Evolutionary conservation across 202 grass and related monocot species (phyloP).

Genomic region (Thinopyrum obtusiflorum): DNA sequence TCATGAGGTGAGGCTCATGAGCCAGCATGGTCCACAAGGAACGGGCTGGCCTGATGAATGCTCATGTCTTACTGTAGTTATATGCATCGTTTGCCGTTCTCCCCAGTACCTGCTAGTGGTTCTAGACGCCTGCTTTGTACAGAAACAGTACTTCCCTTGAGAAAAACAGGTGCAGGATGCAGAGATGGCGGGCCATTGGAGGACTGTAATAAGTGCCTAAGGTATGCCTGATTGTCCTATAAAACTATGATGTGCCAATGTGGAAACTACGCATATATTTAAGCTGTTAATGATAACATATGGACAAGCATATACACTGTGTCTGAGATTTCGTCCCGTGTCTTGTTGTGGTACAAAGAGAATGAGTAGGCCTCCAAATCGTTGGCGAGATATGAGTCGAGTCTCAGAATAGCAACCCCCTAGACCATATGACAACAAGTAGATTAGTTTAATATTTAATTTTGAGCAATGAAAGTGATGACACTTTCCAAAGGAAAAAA

Average conservation of each 20-base stretch:
- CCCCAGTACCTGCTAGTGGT: constrained; percentile 22
- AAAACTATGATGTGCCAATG: neutral
- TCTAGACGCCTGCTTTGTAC: constrained; percentile 30
- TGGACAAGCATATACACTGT: neutral
- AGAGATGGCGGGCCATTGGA: constrained; percentile 23
- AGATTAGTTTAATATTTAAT: neutral
- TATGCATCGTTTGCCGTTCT: constrained; percentile 20
- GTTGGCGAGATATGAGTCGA: neutral
- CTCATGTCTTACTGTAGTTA: constrained; percentile 23
- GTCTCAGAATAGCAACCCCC: neutral
- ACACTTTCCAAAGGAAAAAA: neutral
- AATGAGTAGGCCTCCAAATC: neutral
- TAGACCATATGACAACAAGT: neutral
- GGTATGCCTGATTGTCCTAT: neutral
- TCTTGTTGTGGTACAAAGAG: neutral
- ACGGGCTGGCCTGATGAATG: constrained; percentile 33
- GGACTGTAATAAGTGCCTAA: constrained; percentile 18
- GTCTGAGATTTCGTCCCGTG: neutral
- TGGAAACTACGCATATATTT: constrained; percentile 13
- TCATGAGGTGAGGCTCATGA: constrained; percentile 35
- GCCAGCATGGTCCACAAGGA: constrained; percentile 41
- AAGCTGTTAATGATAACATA: constrained; percentile 25
- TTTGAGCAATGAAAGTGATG: constrained; percentile 18
- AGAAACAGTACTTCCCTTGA: constrained; percentile 35
- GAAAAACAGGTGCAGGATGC: constrained; percentile 12